Base-by-base conservation (phyloP, 108 stramenopile genomes). In the Skeletonema marinoi region DNA sequence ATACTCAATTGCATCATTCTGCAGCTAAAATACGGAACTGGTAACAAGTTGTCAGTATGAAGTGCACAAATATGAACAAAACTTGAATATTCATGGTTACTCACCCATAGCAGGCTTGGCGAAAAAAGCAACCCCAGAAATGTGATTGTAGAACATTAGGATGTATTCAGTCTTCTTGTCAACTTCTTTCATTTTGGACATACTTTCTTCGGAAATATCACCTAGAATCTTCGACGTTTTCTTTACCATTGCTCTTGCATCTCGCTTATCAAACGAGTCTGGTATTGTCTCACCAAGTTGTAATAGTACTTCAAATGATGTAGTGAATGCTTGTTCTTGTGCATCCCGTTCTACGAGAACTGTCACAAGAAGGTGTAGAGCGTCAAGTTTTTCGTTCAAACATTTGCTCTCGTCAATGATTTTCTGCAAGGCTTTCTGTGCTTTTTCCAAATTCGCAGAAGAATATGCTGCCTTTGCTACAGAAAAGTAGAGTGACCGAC, bases 241-340 rank as follows among this genome's bases (percentile, higher is more conserved):
- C 21, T 63, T 63, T 33, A 63, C n/a, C 38, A 63, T 33, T 31
- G 21, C 32, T 36, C 62, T 36, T 36, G 39, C 39, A 31, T 33
- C 30, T 14, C 21, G n/a, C 62, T 39, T 63, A 32, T 63, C 62
- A 36, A 63, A 33, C 3, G 62, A 63, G 32, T 63, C 62, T 0
- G 62, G 62, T 25, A 63, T 63, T 33, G n/a, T 21, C 41, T 82
- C 81, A 32, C 77, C 77, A 21, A 77, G 46, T 73, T 73, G 63
- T 8, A 60, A 36, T 3, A 82, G 33, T 13, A 82, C 69, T 54
- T 78, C 71, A 10, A 59, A 29, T 4, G 71, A 72, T 2, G 46
- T 78, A 17, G 5, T 71, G 31, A 60, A 64, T 2, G 76, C 42
- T 3, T 65, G 44, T 17, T 17, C 35, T 39, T 29, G 19, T 39